Conservation (phyloP, 306 rosid species). For the Cicer cuneatum region DNA sequence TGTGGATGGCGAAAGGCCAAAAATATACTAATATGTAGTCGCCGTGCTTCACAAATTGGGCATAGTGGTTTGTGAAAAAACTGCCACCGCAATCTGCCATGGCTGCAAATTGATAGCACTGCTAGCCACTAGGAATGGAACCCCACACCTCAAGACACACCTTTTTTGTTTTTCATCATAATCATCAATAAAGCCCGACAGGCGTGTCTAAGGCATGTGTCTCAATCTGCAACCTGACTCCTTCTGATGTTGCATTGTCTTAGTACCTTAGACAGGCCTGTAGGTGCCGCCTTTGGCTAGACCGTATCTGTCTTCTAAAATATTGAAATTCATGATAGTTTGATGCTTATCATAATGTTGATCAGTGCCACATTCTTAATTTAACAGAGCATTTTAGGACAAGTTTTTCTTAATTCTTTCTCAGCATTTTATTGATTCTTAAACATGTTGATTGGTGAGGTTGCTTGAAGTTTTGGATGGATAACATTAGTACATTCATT, state of each 20-base stretch:
- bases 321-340: slow-evolving; percentile 12
- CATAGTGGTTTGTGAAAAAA: neutral
- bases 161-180: neutral
- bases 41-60: neutral
- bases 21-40: too few species aligned
- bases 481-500: slow-evolving; percentile 25
- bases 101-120: neutral
- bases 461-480: slow-evolving; percentile 16
- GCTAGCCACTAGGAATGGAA: slow-evolving; percentile 16
- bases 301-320: neutral
- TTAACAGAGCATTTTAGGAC: slow-evolving; percentile 9
- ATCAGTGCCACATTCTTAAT: neutral
- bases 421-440: slow-evolving; percentile 1
- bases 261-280: slow-evolving; percentile 2
- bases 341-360: slow-evolving; percentile 29
- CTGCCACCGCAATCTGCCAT: neutral
- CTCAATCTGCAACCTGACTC: neutral
- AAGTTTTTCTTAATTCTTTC: slow-evolving; percentile 1
- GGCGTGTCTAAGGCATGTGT: slow-evolving; percentile 10
- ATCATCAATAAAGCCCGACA: slow-evolving; percentile 18
- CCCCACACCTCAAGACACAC: neutral
- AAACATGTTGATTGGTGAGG: slow-evolving; percentile 33
- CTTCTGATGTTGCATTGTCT: neutral
- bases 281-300: slow-evolving; percentile 3
- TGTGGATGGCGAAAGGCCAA: neutral